These are phyloP conservation scores for Hypoxylon sp. DNA, from an alignment of 2,329 filamentous ascomycete species.

Conservation along the genomic window DNA sequence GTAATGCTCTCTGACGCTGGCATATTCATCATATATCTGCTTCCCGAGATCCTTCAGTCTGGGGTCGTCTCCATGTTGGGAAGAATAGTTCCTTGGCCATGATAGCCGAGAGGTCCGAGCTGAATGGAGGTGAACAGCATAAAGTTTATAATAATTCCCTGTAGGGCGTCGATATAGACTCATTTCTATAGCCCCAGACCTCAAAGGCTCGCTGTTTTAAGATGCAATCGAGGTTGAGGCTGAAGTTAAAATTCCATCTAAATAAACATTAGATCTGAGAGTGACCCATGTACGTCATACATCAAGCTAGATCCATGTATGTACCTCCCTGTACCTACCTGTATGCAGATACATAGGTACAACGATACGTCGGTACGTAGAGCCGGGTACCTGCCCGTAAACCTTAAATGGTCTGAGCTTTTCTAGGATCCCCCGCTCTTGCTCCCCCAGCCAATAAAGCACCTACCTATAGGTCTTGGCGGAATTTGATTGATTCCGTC, in stretches of 20 bases:
- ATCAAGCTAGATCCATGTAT: slow-evolving; percentile 8
- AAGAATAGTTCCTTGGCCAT: slow-evolving; percentile 32
- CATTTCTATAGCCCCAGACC: slow-evolving; percentile 29
- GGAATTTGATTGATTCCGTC: neutral
- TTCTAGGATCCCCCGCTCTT: neutral
- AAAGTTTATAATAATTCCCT: slow-evolving; percentile 18
- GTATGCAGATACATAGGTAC: neutral
- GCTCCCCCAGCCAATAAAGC: slow-evolving; percentile 8
- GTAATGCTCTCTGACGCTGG: slow-evolving; percentile 62
- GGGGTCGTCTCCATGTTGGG: slow-evolving; percentile 55
- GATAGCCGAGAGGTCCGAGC: neutral
- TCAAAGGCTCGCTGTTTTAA: neutral
- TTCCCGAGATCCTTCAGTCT: slow-evolving; percentile 60
- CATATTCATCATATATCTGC: slow-evolving; percentile 64
- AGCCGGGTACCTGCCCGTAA: neutral
- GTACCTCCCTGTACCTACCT: neutral
- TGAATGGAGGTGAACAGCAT: slow-evolving; percentile 1
- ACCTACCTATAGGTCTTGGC: slow-evolving; percentile 15
- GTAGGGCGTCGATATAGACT: slow-evolving; percentile 32
- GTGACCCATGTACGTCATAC: slow-evolving; percentile 27
- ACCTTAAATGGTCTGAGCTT: slow-evolving; percentile 22
- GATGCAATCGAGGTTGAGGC: neutral
- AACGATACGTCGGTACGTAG: neutral
- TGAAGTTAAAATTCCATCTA: slow-evolving; percentile 2
- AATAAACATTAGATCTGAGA: neutral